These are phyloP conservation scores for Isoetes taiwanensis DNA, from an alignment of 75 land plant species.

Conservation along the genomic window DNA sequence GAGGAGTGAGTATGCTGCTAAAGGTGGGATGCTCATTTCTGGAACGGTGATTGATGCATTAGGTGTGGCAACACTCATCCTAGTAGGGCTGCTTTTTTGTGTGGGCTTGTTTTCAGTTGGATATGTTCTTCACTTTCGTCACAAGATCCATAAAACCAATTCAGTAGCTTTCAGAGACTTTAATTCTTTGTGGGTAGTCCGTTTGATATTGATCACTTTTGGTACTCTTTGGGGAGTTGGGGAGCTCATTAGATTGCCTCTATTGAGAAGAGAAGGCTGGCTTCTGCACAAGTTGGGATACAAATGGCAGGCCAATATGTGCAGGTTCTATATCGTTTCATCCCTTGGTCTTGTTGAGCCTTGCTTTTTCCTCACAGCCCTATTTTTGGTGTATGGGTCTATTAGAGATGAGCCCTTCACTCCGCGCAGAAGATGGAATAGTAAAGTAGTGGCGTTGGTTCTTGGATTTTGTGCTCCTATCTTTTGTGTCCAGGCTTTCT, in stretches of 20 bases:
- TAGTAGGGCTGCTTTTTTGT: constrained; percentile 34
- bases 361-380: constrained; percentile 57
- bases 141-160: constrained; percentile 32
- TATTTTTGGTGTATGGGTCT: constrained; percentile 71
- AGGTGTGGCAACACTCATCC: constrained; percentile 66
- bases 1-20: too few relatives aligned
- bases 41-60: constrained; percentile 74
- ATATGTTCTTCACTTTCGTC: constrained; percentile 50
- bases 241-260: constrained; percentile 51
- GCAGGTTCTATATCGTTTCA: constrained; percentile 68
- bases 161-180: constrained; percentile 48
- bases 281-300: constrained; percentile 29
- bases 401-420: constrained; percentile 43
- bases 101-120: constrained; percentile 48
- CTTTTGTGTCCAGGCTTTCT: constrained; percentile 50
- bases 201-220: constrained; percentile 43
- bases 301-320: constrained; percentile 52
- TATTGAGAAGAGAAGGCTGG: constrained; percentile 39
- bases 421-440: constrained; percentile 50
- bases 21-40: constrained; percentile 99
- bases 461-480: constrained; percentile 50
- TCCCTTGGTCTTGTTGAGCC: constrained; percentile 93
- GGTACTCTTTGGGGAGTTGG: constrained; percentile 68
- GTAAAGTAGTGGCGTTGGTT: constrained; percentile 32
- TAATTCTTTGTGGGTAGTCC: constrained; percentile 80